Evolutionary conservation across 495 filamentous ascomycete genomes (phyloP).

Genomic region (Hypoxylon trugodes): DNA sequence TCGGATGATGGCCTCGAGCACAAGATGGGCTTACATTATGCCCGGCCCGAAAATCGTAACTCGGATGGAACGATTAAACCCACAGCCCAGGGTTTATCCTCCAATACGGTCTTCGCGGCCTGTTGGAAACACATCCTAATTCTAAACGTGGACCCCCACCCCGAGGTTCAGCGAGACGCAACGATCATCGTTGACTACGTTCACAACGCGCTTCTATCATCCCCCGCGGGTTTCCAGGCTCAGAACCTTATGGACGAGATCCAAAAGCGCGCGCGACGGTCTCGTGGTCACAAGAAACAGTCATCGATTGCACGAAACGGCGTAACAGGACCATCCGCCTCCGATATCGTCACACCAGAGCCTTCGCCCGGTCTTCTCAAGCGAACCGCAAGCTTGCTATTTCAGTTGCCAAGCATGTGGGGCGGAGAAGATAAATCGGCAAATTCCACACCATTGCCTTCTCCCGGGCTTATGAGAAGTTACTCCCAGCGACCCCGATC

Average conservation of each 20-base stretch:
- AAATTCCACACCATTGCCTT: conserved; percentile 43
- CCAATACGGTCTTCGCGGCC: conserved; percentile 87
- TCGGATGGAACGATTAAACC: conserved; percentile 59
- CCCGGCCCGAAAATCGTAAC: conserved; percentile 57
- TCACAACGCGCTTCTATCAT: conserved; percentile 77
- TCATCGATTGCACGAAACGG: conserved; percentile 51
- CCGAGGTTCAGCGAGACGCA: conserved; percentile 88
- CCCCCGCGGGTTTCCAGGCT: conserved; percentile 73
- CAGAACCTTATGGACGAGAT: conserved; percentile 82
- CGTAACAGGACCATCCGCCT: conserved; percentile 48
- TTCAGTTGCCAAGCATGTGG: conserved; percentile 61
- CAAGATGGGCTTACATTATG: conserved; percentile 65
- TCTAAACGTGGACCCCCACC: conserved; percentile 91
- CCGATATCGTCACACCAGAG: conserved; percentile 50
- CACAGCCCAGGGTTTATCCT: conserved; percentile 67
- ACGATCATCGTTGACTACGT: conserved; percentile 83
- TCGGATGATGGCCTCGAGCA: conserved; percentile 62
- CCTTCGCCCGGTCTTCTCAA: conserved; percentile 58
- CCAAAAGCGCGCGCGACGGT: conserved; percentile 62
- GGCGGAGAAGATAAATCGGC: conserved; percentile 52
- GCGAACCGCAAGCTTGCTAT: conserved; percentile 63
- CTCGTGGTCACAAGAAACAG: conserved; percentile 58
- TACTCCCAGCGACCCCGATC: conserved; percentile 52
- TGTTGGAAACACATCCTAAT: conserved; percentile 94
- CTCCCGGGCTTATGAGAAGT: conserved; percentile 54